phyloP scores from a whole-genome alignment of 306 rosid genomes.

The Calophaca sinica region DNA sequence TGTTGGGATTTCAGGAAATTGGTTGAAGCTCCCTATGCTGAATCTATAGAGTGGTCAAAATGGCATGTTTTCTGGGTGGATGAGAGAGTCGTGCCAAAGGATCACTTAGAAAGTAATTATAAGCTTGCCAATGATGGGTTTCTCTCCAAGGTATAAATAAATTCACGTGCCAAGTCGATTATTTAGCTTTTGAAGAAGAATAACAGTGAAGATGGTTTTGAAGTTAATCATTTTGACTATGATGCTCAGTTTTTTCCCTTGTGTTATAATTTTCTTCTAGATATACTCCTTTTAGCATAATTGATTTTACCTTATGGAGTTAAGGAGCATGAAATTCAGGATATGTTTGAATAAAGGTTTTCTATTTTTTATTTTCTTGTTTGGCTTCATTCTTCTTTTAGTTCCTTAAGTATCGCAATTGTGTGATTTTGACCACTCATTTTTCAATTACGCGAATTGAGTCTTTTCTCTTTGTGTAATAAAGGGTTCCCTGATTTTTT shows the following conservation, averaged over 20 bases:
- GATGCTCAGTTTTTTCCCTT: background rate
- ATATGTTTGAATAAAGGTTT: too few species aligned
- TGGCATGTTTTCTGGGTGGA: constrained; percentile 94
- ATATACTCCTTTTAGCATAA: background rate
- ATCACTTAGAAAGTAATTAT: constrained; percentile 79
- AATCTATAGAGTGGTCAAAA: constrained; percentile 72
- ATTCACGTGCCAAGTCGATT: background rate
- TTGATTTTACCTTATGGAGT: background rate
- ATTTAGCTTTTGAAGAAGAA: background rate
- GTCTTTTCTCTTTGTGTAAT: too few species aligned
- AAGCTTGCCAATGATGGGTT: constrained; percentile 85
- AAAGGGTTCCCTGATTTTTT: too few species aligned
- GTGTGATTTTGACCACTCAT: too few species aligned
- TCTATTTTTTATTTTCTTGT: background rate
- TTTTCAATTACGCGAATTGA: too few species aligned
- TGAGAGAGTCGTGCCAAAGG: constrained; percentile 83
- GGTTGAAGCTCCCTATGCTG: constrained; percentile 67
- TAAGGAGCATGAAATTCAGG: background rate
- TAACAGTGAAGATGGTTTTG: background rate
- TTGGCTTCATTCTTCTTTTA: too few species aligned
- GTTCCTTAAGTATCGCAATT: too few species aligned
- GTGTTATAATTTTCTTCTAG: background rate
- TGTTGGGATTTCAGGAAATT: constrained; percentile 63
- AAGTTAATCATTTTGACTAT: background rate
- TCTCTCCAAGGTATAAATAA: constrained; percentile 76